phyloP scores from a whole-genome alignment of 2,329 filamentous ascomycete species.

The Thielaviopsis euricoi region DNA sequence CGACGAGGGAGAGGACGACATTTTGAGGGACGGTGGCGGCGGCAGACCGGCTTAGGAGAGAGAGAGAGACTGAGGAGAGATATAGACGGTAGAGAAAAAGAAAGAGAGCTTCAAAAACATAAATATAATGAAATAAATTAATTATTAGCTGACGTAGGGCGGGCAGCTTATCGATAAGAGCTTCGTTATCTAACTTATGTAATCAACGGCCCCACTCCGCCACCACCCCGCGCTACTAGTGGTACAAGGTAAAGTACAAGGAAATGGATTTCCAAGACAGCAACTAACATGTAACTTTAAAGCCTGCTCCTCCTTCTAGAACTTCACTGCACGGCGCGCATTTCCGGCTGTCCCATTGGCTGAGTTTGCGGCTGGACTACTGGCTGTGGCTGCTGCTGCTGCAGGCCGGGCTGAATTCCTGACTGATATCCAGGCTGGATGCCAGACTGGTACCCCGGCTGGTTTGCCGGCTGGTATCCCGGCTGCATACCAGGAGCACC shows the following conservation, averaged over 20 bases:
- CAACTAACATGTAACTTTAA: not conserved
- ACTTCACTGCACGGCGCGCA: not conserved
- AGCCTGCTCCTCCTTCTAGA: not conserved
- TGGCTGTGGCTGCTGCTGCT: not conserved
- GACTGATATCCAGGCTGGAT: not conserved
- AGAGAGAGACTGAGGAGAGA: too few relatives aligned
- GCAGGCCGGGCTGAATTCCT: not conserved
- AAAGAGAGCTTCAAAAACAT: too few relatives aligned
- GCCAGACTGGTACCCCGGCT: not conserved
- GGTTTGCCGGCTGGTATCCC: too few relatives aligned
- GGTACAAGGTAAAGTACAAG: too few relatives aligned
- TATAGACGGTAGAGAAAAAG: too few relatives aligned
- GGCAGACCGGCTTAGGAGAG: too few relatives aligned
- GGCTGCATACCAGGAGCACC: too few relatives aligned
- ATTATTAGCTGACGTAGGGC: not conserved
- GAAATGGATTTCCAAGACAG: too few relatives aligned
- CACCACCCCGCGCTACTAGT: too few relatives aligned
- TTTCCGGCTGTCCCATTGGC: not conserved
- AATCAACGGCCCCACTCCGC: not conserved
- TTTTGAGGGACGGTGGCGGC: conserved; percentile 14
- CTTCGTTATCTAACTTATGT: not conserved
- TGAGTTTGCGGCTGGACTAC: not conserved
- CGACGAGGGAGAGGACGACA: conserved; percentile 1
- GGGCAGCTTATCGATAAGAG: not conserved
- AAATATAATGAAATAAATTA: too few relatives aligned